phyloP scores from a whole-genome alignment of 225 moss, liverwort and hornwort species.

The Sphagnum contortum region DNA sequence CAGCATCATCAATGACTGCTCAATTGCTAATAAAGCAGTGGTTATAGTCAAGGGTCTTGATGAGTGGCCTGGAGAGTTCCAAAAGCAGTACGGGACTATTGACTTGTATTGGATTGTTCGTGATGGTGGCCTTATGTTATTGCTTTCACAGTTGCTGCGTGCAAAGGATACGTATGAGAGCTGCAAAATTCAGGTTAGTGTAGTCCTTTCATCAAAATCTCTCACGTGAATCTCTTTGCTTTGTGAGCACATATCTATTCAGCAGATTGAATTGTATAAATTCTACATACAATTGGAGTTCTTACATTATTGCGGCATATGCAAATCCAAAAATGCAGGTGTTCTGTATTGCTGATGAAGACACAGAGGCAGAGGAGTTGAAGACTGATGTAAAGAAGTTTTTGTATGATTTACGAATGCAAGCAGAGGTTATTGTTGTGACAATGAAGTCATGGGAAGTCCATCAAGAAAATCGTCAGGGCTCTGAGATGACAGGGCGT shows the following conservation, averaged over 20 bases:
- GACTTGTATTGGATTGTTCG: constrained; percentile 99
- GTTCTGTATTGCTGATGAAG: constrained; percentile 98
- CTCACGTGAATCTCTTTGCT: not conserved
- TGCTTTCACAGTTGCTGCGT: constrained; percentile 94
- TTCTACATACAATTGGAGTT: not conserved
- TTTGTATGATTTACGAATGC: constrained; percentile 91
- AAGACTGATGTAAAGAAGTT: constrained; percentile 97
- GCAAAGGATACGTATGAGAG: constrained; percentile 94
- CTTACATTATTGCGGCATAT: not conserved
- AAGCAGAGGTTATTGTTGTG: constrained; percentile 95
- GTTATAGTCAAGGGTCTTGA: constrained; percentile 98
- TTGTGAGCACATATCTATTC: too few species aligned
- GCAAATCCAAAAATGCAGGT: constrained; percentile 28
- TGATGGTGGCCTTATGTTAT: constrained; percentile 97
- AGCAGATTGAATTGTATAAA: too few species aligned
- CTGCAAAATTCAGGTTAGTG: constrained; percentile 81
- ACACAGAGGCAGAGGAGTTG: constrained; percentile 91
- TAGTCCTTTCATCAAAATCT: not conserved
- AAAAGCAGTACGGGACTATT: constrained; percentile 94
- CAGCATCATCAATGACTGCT: constrained; percentile 95
- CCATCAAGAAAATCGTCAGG: constrained; percentile 68
- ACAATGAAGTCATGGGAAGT: constrained; percentile 98
- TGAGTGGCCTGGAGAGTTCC: constrained; percentile 95
- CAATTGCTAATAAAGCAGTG: constrained; percentile 90
- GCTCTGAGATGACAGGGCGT: constrained; percentile 42